Evolutionary conservation across 2,329 filamentous ascomycete species (phyloP), one percentile per base, ranked within the genome.

Genomic region (Apiospora sp.): DNA sequence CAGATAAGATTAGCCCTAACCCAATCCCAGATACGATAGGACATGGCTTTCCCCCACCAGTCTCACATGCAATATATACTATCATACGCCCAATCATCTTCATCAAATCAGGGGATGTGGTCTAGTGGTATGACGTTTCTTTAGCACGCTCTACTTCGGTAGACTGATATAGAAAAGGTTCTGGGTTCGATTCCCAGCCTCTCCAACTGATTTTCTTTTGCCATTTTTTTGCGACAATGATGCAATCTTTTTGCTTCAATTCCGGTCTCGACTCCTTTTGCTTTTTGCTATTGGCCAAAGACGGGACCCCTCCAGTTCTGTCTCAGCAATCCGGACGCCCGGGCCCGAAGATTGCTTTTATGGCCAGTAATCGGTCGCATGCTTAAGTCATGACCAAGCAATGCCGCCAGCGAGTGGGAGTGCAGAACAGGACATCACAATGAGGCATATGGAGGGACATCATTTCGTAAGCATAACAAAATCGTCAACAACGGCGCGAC

Each of bases 111-210:
- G 67, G 67, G 67, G 67, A 68, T 68, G 67, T 68, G 67, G 67
- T 68, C 67, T 68, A 68, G 67, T 68, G 67, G 67, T 68, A 68
- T 68, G 67, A 68, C 67, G 67, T 68, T 68, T 68, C 67, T n/a
- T 68, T 68, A 68, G 67, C 67, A n/a, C n/a, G n/a, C n/a, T n/a
- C n/a, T n/a, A n/a, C n/a, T n/a, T n/a, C n/a, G n/a, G n/a, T n/a
- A n/a, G n/a, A n/a, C n/a, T n/a, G n/a, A n/a, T n/a, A n/a, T n/a
- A n/a, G 67, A 68, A 68, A 68, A 68, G 67, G 67, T 68, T 68
- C 67, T 68, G 67, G 67, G 67, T 68, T 68, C 67, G 67, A 68
- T 68, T 68, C 67, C 67, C 67, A 68, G 67, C 67, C 44, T 68
- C 67, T 68, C 67, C 67, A 68, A 14, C 41, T 34, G 54, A 68